These are phyloP conservation scores for Rhododendron vialii DNA, from an alignment of 148 eudicot genomes.

Conservation along the genomic window DNA sequence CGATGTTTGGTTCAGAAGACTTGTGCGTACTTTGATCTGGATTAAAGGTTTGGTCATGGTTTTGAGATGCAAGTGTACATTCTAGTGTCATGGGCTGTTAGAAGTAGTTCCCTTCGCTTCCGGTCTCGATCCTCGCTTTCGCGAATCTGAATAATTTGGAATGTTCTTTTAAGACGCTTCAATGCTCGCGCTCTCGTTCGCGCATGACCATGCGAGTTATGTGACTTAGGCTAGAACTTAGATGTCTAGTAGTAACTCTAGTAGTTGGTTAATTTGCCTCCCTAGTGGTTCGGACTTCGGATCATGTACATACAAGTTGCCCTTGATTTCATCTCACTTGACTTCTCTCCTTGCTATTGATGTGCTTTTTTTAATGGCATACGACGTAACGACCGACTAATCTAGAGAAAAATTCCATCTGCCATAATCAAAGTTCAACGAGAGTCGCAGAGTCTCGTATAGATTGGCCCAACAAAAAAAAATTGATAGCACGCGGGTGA, in stretches of 20 bases:
- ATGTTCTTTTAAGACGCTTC: not conserved
- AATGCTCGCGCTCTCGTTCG: not conserved
- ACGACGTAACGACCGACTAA: not conserved
- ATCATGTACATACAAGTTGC: not conserved
- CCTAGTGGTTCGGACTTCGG: not conserved
- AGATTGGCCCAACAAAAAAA: not conserved
- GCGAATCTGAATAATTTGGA: too few relatives aligned
- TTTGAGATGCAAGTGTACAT: not conserved
- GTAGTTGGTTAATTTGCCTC: not conserved
- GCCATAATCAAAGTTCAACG: not conserved
- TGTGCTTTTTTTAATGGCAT: not conserved
- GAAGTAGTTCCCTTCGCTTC: not conserved
- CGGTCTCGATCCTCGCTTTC: not conserved
- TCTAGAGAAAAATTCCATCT: not conserved
- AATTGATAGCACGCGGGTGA: not conserved
- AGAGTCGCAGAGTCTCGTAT: not conserved
- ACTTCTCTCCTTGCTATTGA: not conserved
- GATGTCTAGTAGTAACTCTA: not conserved
- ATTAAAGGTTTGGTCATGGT: not conserved
- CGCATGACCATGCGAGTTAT: too few relatives aligned
- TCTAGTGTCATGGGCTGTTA: not conserved
- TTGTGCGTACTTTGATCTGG: conserved; percentile 29
- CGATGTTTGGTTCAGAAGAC: conserved; percentile 2
- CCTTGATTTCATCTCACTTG: not conserved
- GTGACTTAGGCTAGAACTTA: not conserved